phyloP scores from a whole-genome alignment of 768 basidiomycete genomes.

The Leucocoprinus birnbaumii region DNA sequence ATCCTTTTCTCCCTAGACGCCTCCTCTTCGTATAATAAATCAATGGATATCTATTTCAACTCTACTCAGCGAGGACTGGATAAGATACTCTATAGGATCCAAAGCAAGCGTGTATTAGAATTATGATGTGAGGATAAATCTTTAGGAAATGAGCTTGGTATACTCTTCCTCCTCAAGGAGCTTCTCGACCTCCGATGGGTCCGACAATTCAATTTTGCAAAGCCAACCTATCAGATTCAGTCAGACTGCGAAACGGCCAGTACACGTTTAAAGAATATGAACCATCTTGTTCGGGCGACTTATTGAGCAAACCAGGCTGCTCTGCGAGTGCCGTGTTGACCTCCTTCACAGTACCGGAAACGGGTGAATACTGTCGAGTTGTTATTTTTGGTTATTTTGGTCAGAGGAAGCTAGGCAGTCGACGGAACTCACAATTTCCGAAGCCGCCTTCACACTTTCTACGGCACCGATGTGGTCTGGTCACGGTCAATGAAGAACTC shows the following conservation, averaged over 20 bases:
- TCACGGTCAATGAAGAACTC: neutral
- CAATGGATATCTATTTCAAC: slow-evolving; percentile 4
- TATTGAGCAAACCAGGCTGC: slow-evolving; percentile 84
- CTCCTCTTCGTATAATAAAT: neutral
- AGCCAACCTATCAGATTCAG: slow-evolving; percentile 76
- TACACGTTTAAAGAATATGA: slow-evolving; percentile 16
- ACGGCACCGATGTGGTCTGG: slow-evolving; percentile 87
- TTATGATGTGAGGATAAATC: neutral
- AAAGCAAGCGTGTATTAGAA: neutral
- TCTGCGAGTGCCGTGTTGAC: slow-evolving; percentile 70
- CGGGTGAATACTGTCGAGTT: slow-evolving; percentile 75
- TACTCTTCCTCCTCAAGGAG: slow-evolving; percentile 82
- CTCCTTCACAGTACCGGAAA: slow-evolving; percentile 79
- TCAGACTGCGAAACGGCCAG: neutral
- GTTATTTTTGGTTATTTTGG: slow-evolving; percentile 13
- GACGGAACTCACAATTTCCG: slow-evolving; percentile 68
- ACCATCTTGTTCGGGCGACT: slow-evolving; percentile 84
- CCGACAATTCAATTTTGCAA: slow-evolving; percentile 83
- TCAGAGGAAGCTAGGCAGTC: neutral
- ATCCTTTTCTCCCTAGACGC: neutral
- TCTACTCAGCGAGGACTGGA: neutral
- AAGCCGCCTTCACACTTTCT: slow-evolving; percentile 95
- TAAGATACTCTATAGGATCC: neutral
- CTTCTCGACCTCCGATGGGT: slow-evolving; percentile 74
- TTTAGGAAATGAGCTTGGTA: slow-evolving; percentile 31